Evolutionary conservation across 1,139 yeast species (phyloP).

Genomic region (Zygoascus meyerae): DNA sequence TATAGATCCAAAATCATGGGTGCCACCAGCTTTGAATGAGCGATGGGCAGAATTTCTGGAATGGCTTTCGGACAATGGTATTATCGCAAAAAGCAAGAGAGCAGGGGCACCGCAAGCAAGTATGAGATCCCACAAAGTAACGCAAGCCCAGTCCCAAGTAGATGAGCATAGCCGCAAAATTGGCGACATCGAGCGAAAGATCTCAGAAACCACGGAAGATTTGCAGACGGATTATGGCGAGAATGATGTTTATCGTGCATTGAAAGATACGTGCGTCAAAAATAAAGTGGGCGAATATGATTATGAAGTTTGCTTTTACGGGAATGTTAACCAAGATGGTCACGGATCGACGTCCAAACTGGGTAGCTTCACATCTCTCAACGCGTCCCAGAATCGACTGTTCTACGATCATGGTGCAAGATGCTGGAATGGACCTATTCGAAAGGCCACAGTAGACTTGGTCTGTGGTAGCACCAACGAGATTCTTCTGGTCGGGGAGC

Average conservation of each 20-base stretch:
- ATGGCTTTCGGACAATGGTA: constrained; percentile 26
- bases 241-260: constrained; percentile 57
- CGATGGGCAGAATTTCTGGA: constrained; percentile 12
- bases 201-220: constrained; percentile 22
- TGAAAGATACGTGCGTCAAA: constrained; percentile 46
- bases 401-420: constrained; percentile 60
- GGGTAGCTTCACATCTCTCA: constrained; percentile 39
- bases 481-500: constrained; percentile 68
- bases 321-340: constrained; percentile 52
- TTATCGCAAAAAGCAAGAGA: constrained; percentile 18
- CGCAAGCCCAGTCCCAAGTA: constrained; percentile 17
- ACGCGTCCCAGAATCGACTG: constrained; percentile 23
- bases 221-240: constrained; percentile 45
- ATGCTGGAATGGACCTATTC: constrained; percentile 93
- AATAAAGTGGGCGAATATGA: constrained; percentile 60
- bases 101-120: constrained; percentile 1
- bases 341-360: constrained; percentile 43
- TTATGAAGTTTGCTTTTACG: constrained; percentile 58
- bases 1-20: constrained; percentile 7
- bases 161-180: constrained; percentile 25
- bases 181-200: constrained; percentile 21
- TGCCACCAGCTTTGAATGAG: constrained; percentile 11
- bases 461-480: constrained; percentile 59
- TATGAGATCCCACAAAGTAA: constrained; percentile 1
- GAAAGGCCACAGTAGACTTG: constrained; percentile 62